Percentiles rank a stretch among this genome's conserved stretches.
Conservation (phyloP, 345 rosid genomes). For the Brassica juncea region DNA sequence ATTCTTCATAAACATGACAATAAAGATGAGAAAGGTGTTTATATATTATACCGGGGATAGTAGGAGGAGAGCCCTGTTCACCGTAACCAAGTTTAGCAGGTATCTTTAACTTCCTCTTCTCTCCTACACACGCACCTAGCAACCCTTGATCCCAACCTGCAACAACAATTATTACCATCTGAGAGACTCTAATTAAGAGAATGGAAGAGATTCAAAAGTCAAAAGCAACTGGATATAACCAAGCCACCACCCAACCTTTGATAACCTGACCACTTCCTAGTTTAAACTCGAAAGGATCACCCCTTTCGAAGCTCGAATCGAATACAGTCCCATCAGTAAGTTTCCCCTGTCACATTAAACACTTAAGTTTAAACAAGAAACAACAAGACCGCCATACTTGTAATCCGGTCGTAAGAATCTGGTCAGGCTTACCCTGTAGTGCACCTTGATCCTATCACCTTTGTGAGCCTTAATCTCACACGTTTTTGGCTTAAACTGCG, state of each 20-base stretch:
- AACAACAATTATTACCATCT: neutral
- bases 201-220: neutral
- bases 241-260: slow-evolving; percentile 54
- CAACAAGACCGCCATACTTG: neutral
- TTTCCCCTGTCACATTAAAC: slow-evolving; percentile 59
- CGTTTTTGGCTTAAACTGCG: slow-evolving; percentile 69
- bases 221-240: neutral
- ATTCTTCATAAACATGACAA: neutral
- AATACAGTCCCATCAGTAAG: slow-evolving; percentile 95
- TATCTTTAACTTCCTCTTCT: slow-evolving; percentile 90
- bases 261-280: slow-evolving; percentile 94
- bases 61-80: slow-evolving; percentile 88
- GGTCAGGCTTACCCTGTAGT: slow-evolving; percentile 67
- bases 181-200: neutral
- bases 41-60: slow-evolving; percentile 69
- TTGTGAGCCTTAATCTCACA: slow-evolving; percentile 87
- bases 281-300: slow-evolving; percentile 89
- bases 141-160: slow-evolving; percentile 98
- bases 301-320: slow-evolving; percentile 96
- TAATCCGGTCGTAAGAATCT: neutral
- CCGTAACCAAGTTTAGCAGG: slow-evolving; percentile 96
- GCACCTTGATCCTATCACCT: slow-evolving; percentile 86
- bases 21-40: neutral
- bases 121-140: slow-evolving; percentile 82
- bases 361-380: neutral